Conservation (phyloP, 805 yeast genomes). For the Candida taoyuanica region DNA sequence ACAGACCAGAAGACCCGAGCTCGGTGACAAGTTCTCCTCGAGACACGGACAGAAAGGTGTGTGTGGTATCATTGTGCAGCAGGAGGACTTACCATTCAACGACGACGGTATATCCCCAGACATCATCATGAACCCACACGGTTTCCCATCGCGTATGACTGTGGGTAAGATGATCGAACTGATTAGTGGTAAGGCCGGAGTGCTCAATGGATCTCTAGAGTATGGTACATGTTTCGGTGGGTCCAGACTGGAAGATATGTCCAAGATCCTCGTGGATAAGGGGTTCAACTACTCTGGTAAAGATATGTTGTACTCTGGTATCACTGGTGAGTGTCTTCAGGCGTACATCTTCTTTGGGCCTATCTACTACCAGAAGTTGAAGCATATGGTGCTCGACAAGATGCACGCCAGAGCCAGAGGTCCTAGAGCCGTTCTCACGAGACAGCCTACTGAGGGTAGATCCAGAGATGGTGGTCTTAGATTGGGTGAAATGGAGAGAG, state of each 20-base stretch:
- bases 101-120: slow-evolving; percentile 92
- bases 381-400: slow-evolving; percentile 98
- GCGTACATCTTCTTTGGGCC: slow-evolving; percentile 99
- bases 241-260: slow-evolving; percentile 93
- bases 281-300: slow-evolving; percentile 96
- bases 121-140: slow-evolving; percentile 98
- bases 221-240: slow-evolving; percentile 99
- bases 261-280: slow-evolving; percentile 78
- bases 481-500: slow-evolving; percentile 99
- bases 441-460: slow-evolving; percentile 99
- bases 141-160: slow-evolving; percentile 99
- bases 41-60: slow-evolving; percentile 99
- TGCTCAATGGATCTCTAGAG: slow-evolving; percentile 81
- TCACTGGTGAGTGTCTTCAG: slow-evolving; percentile 94
- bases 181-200: slow-evolving; percentile 97
- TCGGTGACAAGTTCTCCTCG: slow-evolving; percentile 96
- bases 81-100: slow-evolving; percentile 93
- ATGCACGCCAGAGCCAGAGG: slow-evolving; percentile 99
- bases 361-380: slow-evolving; percentile 93
- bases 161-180: slow-evolving; percentile 98
- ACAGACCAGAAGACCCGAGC: slow-evolving; percentile 95
- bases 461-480: slow-evolving; percentile 98
- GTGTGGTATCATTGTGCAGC: slow-evolving; percentile 96
- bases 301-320: slow-evolving; percentile 95
- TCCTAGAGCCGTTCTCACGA: slow-evolving; percentile 94